Percentiles rank a stretch among this genome's conserved stretches.
These are phyloP conservation scores for Ophiocordyceps camponoti-floridani DNA, from an alignment of 2,329 filamentous ascomycete genomes.

Conservation along the genomic window DNA sequence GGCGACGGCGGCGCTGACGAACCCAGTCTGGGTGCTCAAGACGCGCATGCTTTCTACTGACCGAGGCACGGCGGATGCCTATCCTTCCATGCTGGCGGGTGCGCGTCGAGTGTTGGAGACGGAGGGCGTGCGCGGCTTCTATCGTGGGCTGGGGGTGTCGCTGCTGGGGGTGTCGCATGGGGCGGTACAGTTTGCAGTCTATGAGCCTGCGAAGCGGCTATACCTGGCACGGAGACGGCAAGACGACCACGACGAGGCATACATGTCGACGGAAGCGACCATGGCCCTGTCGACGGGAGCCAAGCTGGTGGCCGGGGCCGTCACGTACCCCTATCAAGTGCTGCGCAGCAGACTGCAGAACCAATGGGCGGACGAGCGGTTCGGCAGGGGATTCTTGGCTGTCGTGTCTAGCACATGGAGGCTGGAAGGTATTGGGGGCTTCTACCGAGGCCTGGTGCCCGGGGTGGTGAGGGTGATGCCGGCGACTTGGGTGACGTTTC, in stretches of 20 bases:
- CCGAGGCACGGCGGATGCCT: slow-evolving; percentile 55
- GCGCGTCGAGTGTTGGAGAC: slow-evolving; percentile 43
- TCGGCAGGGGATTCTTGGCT: slow-evolving; percentile 51
- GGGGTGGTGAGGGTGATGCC: slow-evolving; percentile 85
- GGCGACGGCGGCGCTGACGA: slow-evolving; percentile 67
- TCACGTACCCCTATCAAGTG: slow-evolving; percentile 91
- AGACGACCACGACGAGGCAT: slow-evolving; percentile 4
- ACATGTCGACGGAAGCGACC: slow-evolving; percentile 55
- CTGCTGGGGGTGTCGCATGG: slow-evolving; percentile 81
- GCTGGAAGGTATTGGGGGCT: slow-evolving; percentile 65
- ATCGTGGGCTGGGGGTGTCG: slow-evolving; percentile 68
- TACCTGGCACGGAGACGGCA: slow-evolving; percentile 28
- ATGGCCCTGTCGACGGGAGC: slow-evolving; percentile 62
- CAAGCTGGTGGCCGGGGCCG: slow-evolving; percentile 77
- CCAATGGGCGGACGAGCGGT: slow-evolving; percentile 61
- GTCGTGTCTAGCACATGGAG: slow-evolving; percentile 57
- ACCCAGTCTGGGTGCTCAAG: slow-evolving; percentile 96
- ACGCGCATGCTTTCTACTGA: slow-evolving; percentile 90
- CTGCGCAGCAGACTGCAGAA: slow-evolving; percentile 77
- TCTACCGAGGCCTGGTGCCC: slow-evolving; percentile 81
- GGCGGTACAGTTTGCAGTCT: slow-evolving; percentile 89
- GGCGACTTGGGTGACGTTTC: slow-evolving; percentile 87
- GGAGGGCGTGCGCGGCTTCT: slow-evolving; percentile 69
- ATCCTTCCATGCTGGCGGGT: slow-evolving; percentile 60
- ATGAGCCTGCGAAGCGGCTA: slow-evolving; percentile 49